These are phyloP conservation scores for Xylariomycetidae sp. DNA, from an alignment of 2,329 filamentous ascomycete species.

Conservation along the genomic window DNA sequence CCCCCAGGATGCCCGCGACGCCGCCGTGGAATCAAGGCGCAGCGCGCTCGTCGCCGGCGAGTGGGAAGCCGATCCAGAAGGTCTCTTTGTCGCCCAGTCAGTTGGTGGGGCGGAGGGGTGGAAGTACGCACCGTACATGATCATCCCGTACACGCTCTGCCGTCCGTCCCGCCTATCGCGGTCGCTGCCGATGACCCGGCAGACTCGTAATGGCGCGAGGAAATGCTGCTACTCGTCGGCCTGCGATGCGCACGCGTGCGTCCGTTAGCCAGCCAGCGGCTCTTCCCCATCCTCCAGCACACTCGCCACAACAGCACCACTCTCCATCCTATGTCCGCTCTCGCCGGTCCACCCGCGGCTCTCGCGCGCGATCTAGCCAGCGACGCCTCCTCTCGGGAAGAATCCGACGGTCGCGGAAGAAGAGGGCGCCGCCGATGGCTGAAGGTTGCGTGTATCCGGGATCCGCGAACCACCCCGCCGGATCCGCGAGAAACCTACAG, in stretches of 20 bases:
- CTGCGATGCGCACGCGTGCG: too few species aligned
- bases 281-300: too few species aligned
- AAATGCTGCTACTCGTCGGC: constrained; percentile 40
- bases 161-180: constrained; percentile 33
- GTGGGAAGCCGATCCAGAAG: constrained; percentile 43
- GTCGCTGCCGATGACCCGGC: constrained; percentile 36
- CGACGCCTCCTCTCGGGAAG: constrained; percentile 30
- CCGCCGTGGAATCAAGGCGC: constrained; percentile 38
- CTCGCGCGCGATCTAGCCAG: constrained; percentile 34
- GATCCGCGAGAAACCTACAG: constrained; percentile 38
- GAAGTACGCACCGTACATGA: constrained; percentile 32
- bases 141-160: constrained; percentile 39
- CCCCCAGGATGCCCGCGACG: constrained; percentile 29
- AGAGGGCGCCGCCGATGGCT: constrained; percentile 40
- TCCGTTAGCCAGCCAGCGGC: too few species aligned
- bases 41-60: constrained; percentile 35
- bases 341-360: constrained; percentile 31
- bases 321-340: constrained; percentile 36
- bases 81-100: constrained; percentile 40
- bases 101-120: not conserved
- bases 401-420: constrained; percentile 39
- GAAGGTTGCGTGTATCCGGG: constrained; percentile 32
- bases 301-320: constrained; percentile 36
- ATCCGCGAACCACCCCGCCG: constrained; percentile 35
- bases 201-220: constrained; percentile 34